Percentiles rank a stretch among this genome's conserved stretches.
These are phyloP conservation scores for Tricholoma furcatifolium DNA, from an alignment of 768 basidiomycete genomes.

Conservation along the genomic window DNA sequence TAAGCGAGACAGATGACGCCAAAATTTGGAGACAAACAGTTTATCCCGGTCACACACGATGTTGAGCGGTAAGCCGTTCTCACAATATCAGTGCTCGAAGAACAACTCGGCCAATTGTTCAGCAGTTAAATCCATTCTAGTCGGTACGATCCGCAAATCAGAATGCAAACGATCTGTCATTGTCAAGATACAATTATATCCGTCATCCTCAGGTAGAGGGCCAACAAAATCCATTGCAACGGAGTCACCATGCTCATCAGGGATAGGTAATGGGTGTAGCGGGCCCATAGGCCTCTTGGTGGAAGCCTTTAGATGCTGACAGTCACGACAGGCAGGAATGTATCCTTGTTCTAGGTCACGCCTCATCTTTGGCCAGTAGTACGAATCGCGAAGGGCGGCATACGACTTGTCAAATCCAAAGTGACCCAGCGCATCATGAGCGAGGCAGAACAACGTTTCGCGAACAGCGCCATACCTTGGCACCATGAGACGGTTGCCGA, in stretches of 20 bases:
- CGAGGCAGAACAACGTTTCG: constrained; percentile 22
- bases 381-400: constrained; percentile 17
- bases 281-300: constrained; percentile 25
- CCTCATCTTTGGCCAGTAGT: constrained; percentile 36
- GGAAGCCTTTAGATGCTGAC: constrained; percentile 25
- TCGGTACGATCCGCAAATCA: constrained; percentile 18
- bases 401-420: constrained; percentile 34
- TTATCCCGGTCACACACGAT: constrained; percentile 15
- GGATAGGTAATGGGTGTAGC: constrained; percentile 20
- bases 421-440: constrained; percentile 29
- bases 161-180: constrained; percentile 27
- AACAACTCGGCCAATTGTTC: constrained; percentile 20
- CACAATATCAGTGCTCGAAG: constrained; percentile 31
- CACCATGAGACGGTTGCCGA: neutral
- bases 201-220: constrained; percentile 23
- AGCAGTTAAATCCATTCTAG: constrained; percentile 10
- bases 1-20: constrained; percentile 18
- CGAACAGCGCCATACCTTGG: neutral
- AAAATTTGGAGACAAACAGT: constrained; percentile 30
- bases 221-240: constrained; percentile 32
- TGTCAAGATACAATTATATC: constrained; percentile 23
- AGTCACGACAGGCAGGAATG: constrained; percentile 10
- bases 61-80: constrained; percentile 33
- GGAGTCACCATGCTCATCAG: constrained; percentile 19
- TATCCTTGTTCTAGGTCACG: constrained; percentile 6